Percentiles rank a stretch among this genome's conserved stretches.
These are phyloP conservation scores for Quercus alba DNA, from an alignment of 306 rosid species.

Conservation along the genomic window DNA sequence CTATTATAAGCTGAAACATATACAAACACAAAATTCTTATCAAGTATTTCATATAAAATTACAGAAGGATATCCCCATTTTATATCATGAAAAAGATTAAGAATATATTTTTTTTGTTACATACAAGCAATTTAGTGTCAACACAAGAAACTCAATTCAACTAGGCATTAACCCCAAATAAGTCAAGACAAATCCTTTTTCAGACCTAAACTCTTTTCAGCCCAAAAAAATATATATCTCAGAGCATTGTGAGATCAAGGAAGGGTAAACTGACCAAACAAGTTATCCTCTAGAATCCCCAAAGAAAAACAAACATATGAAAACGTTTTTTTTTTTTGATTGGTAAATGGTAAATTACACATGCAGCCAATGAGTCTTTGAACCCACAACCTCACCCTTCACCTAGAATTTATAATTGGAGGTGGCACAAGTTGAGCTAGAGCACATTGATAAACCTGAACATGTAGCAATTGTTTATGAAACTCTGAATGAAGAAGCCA, in stretches of 20 bases:
- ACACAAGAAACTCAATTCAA: neutral
- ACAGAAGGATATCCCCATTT: neutral
- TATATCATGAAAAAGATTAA: neutral
- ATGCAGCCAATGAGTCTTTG: too few species aligned
- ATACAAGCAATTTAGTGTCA: neutral
- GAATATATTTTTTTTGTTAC: neutral
- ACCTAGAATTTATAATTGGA: too few species aligned
- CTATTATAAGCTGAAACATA: constrained; percentile 70
- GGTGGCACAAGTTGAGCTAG: too few species aligned
- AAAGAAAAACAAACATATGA: neutral
- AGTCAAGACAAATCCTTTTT: neutral
- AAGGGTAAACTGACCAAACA: neutral
- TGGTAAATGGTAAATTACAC: too few species aligned
- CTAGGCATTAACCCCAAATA: neutral
- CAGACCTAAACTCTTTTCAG: neutral
- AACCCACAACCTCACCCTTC: too few species aligned
- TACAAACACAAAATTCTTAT: constrained; percentile 16
- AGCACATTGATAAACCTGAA: neutral
- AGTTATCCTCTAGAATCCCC: neutral
- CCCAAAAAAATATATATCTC: neutral
- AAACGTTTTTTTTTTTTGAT: too few species aligned
- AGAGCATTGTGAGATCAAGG: neutral
- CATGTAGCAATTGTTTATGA: neutral
- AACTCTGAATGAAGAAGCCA: neutral
- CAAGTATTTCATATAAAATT: constrained; percentile 18